Percentiles rank a stretch among this genome's conserved stretches.
Evolutionary conservation across 2,329 filamentous ascomycete genomes (phyloP).

Genomic region (Didymella exigua): DNA sequence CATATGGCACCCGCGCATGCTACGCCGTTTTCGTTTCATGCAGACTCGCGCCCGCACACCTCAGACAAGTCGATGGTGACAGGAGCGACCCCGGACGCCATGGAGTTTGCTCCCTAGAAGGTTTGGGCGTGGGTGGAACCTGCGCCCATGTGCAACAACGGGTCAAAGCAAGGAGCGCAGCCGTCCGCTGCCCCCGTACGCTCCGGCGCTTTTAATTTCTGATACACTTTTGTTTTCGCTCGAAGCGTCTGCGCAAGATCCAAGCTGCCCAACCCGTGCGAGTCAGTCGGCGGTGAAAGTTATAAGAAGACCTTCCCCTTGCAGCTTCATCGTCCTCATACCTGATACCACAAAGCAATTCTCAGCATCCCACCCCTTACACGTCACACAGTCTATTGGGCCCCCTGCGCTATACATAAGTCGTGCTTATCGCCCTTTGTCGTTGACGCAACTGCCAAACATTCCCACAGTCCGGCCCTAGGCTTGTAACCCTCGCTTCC

Average conservation of each 20-base stretch:
- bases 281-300: conserved; percentile 39
- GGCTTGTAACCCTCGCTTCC: conserved; percentile 13
- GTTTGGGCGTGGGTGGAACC: conserved; percentile 40
- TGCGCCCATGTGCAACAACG: conserved; percentile 38
- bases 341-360: conserved; percentile 13
- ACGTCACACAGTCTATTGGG: conserved; percentile 5
- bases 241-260: conserved; percentile 25
- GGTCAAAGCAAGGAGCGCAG: conserved; percentile 40
- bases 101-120: conserved; percentile 21
- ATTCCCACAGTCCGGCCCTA: neutral
- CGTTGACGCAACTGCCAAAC: conserved; percentile 11
- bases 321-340: conserved; percentile 18
- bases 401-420: conserved; percentile 9
- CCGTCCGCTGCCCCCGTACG: conserved; percentile 39
- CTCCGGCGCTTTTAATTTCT: conserved; percentile 24
- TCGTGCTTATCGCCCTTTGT: conserved; percentile 1
- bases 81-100: conserved; percentile 29
- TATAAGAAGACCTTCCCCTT: conserved; percentile 35
- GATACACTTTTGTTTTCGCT: conserved; percentile 36
- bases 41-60: conserved; percentile 13
- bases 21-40: conserved; percentile 17
- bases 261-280: conserved; percentile 28
- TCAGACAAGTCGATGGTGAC: conserved; percentile 19
- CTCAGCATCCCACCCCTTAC: conserved; percentile 15
- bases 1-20: conserved; percentile 10